Evolutionary conservation across 345 rosid genomes (phyloP), one percentile per base, ranked within the genome.

Genomic region (Tarenaya hassleriana): DNA sequence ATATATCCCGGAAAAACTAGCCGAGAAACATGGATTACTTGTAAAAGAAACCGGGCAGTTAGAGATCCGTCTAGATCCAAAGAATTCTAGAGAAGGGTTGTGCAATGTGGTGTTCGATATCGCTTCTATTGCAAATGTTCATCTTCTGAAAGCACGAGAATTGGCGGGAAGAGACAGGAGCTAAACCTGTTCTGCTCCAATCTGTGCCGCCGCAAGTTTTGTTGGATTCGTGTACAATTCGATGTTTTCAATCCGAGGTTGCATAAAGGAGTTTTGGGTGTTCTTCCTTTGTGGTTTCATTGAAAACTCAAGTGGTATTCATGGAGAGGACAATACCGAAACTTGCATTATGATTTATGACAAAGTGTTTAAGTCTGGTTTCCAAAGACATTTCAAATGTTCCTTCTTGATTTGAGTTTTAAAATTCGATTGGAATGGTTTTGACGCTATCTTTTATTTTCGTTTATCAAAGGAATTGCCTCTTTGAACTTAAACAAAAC

Each of bases 241-340:
- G 90, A 89, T 62, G 95, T 87, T 54, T 91, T 82, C 61, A 90
- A 87, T 70, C 80, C 95, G 1, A 79, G 79, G 68, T 51, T 91
- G 47, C 76, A 72, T 6, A 73, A 75, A 71, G 95, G 95, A 35
- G 64, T 82, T 69, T 64, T 91, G 61, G 96, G 98, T 27, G 65
- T 75, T 56, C 67, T 92, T 54, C 98, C 88, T n/a, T 68, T 87
- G 47, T 70, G 68, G 75, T 87, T 73, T 70, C 98, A 84, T 51
- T 18, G 87, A 60, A 91, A 83, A 68, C 67, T 91, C 48, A 91
- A 82, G 68, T 91, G 92, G 87, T 48, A 63, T 67, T 83, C 97
- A 18, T 83, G 84, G 87, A 77, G 74, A 53, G 71, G 79, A 1
- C 78, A 59, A 55, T 84, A 77, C 73, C 86, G 70, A 66, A 15